These are phyloP conservation scores for Mucor ambiguus DNA, from an alignment of 371 early-diverging fungal species.

Conservation along the genomic window DNA sequence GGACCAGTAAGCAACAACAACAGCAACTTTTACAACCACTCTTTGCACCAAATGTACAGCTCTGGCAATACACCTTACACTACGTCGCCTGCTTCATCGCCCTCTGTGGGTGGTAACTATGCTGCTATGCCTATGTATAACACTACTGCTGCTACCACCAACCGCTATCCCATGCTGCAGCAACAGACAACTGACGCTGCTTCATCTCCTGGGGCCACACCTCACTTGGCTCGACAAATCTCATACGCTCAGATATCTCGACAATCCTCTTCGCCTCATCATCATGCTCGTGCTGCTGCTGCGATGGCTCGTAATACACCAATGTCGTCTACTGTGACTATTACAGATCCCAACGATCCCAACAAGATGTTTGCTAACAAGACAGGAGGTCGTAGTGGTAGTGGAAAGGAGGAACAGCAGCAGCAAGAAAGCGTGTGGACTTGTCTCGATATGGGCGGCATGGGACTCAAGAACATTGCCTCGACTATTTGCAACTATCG, in stretches of 20 bases:
- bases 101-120: constrained; percentile 20
- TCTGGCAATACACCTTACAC: not conserved
- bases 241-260: constrained; percentile 75
- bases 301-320: constrained; percentile 56
- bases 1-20: constrained; percentile 21
- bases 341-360: constrained; percentile 68
- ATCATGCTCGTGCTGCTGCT: constrained; percentile 85
- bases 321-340: constrained; percentile 58
- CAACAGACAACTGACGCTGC: not conserved
- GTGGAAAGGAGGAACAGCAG: constrained; percentile 12
- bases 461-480: constrained; percentile 84
- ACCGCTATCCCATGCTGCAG: not conserved
- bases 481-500: constrained; percentile 73
- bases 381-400: not conserved
- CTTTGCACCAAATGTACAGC: constrained; percentile 20
- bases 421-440: constrained; percentile 65
- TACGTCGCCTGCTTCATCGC: constrained; percentile 23
- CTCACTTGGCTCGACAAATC: constrained; percentile 74
- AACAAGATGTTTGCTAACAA: constrained; percentile 34
- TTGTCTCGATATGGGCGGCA: constrained; percentile 89
- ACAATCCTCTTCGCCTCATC: constrained; percentile 82
- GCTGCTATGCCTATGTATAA: constrained; percentile 15
- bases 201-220: constrained; percentile 11
- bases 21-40: constrained; percentile 18
- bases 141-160: not conserved